Conservation (phyloP, 2,329 filamentous ascomycete genomes). For the Aspergillus quadricinctus region DNA sequence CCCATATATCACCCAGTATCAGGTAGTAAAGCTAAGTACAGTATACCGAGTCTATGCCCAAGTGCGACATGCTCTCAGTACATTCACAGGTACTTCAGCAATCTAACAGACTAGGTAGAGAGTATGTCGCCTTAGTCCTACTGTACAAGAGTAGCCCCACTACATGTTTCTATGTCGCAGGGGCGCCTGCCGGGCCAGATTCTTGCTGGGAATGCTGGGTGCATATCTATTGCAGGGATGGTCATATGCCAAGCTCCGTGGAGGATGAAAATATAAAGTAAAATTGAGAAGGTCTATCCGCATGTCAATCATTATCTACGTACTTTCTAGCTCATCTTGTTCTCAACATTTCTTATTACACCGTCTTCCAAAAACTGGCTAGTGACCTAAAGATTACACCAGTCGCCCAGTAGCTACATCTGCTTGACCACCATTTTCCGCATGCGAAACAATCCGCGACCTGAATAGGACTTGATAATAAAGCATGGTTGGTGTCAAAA, state of each 20-base stretch:
- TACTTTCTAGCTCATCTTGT: background rate
- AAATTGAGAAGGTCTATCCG: too few relatives aligned
- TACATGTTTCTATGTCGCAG: background rate
- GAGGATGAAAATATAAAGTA: background rate
- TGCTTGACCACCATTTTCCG: background rate
- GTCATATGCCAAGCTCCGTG: background rate
- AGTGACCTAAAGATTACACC: background rate
- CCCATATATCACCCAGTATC: background rate
- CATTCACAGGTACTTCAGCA: background rate
- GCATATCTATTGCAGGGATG: background rate
- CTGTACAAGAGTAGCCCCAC: background rate
- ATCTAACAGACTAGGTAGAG: too few relatives aligned
- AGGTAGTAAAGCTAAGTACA: background rate
- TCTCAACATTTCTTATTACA: background rate
- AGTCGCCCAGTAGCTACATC: background rate
- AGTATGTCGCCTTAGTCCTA: too few relatives aligned
- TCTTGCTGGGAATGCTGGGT: too few relatives aligned
- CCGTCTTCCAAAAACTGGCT: background rate
- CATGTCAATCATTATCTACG: too few relatives aligned
- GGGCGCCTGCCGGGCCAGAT: too few relatives aligned
- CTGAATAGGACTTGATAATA: background rate
- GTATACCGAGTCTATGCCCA: background rate
- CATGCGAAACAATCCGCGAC: background rate
- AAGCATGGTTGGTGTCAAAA: constrained; percentile 5
- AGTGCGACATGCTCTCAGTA: background rate